Conservation (phyloP, 1,284 basidiomycete species). For the Microbotryomycetes sp. region DNA sequence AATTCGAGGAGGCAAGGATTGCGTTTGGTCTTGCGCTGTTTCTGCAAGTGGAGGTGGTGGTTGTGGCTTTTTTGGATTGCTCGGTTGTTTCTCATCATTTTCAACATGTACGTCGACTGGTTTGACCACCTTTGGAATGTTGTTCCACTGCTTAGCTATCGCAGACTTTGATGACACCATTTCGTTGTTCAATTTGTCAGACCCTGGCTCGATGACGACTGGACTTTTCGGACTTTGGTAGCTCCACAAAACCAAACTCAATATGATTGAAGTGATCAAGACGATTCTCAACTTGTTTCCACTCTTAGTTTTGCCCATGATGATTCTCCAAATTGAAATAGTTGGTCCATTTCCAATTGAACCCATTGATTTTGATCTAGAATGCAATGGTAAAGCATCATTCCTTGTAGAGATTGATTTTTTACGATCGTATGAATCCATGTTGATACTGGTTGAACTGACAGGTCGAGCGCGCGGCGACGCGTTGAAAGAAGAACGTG, state of each 20-base stretch:
- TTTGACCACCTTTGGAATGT: too few relatives aligned
- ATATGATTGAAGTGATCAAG: background rate
- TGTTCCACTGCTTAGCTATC: too few relatives aligned
- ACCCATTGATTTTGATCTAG: background rate
- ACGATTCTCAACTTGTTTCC: background rate
- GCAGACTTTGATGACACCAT: too few relatives aligned
- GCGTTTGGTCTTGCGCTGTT: too few relatives aligned
- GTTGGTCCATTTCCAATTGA: background rate
- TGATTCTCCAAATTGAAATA: background rate
- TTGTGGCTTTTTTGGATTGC: too few relatives aligned
- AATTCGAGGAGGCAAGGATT: too few relatives aligned
- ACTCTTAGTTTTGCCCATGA: background rate
- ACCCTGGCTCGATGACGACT: too few relatives aligned
- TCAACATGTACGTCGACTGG: too few relatives aligned
- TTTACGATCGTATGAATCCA: background rate
- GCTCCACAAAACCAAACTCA: background rate
- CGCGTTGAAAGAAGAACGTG: background rate
- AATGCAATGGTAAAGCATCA: background rate
- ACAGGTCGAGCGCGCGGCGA: background rate
- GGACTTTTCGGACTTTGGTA: background rate
- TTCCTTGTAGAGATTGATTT: background rate
- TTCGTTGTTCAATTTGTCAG: too few relatives aligned
- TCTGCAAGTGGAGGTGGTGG: too few relatives aligned
- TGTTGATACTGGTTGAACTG: background rate
- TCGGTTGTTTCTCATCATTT: too few relatives aligned